These are phyloP conservation scores for Rhizoctonia solani DNA, from an alignment of 1,284 basidiomycete genomes.

Conservation along the genomic window DNA sequence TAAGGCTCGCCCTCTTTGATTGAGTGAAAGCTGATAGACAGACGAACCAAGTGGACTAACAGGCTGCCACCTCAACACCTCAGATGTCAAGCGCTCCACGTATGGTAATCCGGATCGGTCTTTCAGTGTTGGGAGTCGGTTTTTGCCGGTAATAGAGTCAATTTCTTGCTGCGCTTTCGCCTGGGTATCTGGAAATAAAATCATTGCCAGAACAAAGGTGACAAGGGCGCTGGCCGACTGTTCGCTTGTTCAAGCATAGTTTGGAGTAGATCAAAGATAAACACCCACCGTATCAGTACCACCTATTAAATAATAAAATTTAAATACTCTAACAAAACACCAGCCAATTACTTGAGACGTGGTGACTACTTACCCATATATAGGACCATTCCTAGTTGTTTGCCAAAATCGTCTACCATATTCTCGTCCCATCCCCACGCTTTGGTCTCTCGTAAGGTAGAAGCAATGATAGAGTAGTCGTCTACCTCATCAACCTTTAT, in stretches of 20 bases:
- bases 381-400: neutral
- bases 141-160: conserved; percentile 42
- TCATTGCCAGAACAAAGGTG: conserved; percentile 39
- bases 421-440: neutral
- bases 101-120: conserved; percentile 38
- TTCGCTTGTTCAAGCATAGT: neutral
- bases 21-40: no score
- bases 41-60: conserved; percentile 36
- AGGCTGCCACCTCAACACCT: conserved; percentile 40
- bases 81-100: conserved; percentile 38
- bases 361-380: conserved; percentile 5
- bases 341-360: neutral
- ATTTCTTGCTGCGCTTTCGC: conserved; percentile 43
- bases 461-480: conserved; percentile 12
- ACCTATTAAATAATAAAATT: neutral
- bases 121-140: conserved; percentile 39
- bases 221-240: conserved; percentile 38
- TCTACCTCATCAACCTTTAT: conserved; percentile 1
- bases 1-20: neutral
- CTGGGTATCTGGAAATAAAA: conserved; percentile 41
- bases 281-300: conserved; percentile 14
- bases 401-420: conserved; percentile 2
- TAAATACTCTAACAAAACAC: neutral
- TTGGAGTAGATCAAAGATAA: no score
- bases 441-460: neutral